Percentiles rank a stretch among this genome's conserved stretches.
phyloP scores from a whole-genome alignment of 108 stramenopile genomes.

The Nitzschia sp. region DNA sequence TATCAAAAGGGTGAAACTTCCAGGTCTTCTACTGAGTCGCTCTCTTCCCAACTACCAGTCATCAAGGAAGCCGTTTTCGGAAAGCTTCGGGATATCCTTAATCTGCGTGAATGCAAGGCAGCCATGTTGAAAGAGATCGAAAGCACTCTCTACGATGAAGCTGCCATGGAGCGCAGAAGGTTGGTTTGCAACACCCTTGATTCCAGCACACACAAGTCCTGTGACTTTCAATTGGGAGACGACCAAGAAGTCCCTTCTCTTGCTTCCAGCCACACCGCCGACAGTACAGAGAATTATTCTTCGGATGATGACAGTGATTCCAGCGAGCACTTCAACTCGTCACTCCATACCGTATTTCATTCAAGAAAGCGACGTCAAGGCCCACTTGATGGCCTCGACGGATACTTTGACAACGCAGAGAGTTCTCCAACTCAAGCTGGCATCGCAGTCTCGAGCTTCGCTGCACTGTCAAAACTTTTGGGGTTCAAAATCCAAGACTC shows the following conservation, averaged over 20 bases:
- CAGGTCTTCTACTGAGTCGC: neutral
- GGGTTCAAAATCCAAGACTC: neutral
- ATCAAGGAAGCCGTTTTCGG: neutral
- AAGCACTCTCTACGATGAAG: constrained; percentile 17
- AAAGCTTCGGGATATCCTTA: constrained; percentile 6
- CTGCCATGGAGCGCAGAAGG: constrained; percentile 22
- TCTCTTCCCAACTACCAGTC: neutral
- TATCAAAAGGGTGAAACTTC: neutral
- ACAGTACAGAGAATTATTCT: constrained; percentile 8
- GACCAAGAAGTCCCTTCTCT: constrained; percentile 16
- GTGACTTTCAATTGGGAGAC: constrained; percentile 1
- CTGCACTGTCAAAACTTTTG: constrained; percentile 3
- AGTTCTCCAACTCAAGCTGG: neutral
- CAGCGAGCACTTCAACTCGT: constrained; percentile 11
- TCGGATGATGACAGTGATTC: constrained; percentile 5
- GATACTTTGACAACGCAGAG: constrained; percentile 10
- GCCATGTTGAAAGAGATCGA: constrained; percentile 22
- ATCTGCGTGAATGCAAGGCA: neutral
- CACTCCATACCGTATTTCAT: constrained; percentile 5
- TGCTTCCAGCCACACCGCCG: constrained; percentile 10
- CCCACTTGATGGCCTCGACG: constrained; percentile 8
- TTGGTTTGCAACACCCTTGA: constrained; percentile 5
- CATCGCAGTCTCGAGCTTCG: neutral
- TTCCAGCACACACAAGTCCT: neutral
- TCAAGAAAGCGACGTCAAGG: constrained; percentile 10